Conservation (phyloP, 108 stramenopile genomes). For the Conticribra weissflogii region DNA sequence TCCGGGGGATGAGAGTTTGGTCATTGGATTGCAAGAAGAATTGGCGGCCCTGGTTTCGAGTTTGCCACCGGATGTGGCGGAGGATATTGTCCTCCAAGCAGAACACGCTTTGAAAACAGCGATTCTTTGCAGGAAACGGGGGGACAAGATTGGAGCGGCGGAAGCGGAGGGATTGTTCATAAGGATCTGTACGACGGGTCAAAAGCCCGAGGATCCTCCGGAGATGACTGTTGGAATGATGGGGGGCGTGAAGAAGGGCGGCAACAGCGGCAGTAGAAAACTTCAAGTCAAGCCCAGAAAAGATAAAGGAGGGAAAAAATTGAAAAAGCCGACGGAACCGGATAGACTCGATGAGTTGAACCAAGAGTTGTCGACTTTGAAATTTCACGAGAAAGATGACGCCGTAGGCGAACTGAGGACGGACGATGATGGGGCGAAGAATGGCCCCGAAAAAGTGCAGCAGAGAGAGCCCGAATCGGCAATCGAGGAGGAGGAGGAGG, state of each 20-base stretch:
- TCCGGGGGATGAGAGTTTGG: slow-evolving; percentile 45
- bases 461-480: not conserved
- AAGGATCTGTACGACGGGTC: slow-evolving; percentile 46
- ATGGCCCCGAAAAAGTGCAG: not conserved
- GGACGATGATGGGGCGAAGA: not conserved
- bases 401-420: not conserved
- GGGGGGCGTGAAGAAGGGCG: not conserved
- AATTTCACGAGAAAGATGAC: slow-evolving; percentile 13
- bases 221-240: not conserved
- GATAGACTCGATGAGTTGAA: slow-evolving; percentile 22
- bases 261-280: not conserved
- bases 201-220: slow-evolving; percentile 32
- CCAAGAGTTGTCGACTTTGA: slow-evolving; percentile 19
- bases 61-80: slow-evolving; percentile 41
- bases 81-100: slow-evolving; percentile 35
- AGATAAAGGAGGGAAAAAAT: not conserved
- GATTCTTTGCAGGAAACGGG: slow-evolving; percentile 36
- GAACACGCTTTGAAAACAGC: slow-evolving; percentile 47
- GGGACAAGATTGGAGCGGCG: slow-evolving; percentile 43
- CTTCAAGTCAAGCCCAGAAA: not conserved
- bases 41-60: slow-evolving; percentile 20
- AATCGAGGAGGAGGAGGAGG: not conserved
- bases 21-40: slow-evolving; percentile 44
- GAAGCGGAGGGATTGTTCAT: slow-evolving; percentile 51
- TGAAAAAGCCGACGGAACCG: slow-evolving; percentile 10